Evolutionary conservation across 2,329 filamentous ascomycete species (phyloP).

Genomic region (Phialophora verrucosa): DNA sequence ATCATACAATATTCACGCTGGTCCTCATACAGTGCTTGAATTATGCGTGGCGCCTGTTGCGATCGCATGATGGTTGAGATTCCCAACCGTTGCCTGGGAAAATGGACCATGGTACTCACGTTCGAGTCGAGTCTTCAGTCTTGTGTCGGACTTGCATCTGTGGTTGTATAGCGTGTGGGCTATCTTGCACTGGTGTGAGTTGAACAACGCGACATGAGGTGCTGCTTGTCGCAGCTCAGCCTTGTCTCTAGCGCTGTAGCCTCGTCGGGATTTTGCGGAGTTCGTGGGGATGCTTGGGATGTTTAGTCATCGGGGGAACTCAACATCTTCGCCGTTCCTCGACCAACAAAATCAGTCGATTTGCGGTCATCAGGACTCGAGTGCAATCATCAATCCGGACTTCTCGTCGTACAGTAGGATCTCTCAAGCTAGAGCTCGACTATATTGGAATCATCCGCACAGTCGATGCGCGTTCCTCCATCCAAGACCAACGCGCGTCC

Average conservation of each 20-base stretch:
- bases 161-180: neutral
- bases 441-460: neutral
- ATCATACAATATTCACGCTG: neutral
- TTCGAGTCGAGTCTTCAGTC: too few species aligned
- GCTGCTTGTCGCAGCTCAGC: neutral
- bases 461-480: neutral
- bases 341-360: neutral
- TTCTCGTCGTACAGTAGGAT: neutral
- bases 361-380: neutral
- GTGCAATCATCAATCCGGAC: neutral
- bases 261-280: slow-evolving; percentile 11
- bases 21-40: neutral
- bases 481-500: neutral
- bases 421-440: neutral
- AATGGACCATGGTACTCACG: too few species aligned
- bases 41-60: too few species aligned
- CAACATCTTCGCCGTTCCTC: neutral
- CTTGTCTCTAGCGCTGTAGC: neutral
- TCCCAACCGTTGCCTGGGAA: too few species aligned
- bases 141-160: neutral
- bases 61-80: too few species aligned
- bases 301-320: slow-evolving; percentile 5
- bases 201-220: neutral
- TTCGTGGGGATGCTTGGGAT: neutral
- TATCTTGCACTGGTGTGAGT: neutral